Evolutionary conservation across 805 yeast species (phyloP).

Genomic region (Candida orba): DNA sequence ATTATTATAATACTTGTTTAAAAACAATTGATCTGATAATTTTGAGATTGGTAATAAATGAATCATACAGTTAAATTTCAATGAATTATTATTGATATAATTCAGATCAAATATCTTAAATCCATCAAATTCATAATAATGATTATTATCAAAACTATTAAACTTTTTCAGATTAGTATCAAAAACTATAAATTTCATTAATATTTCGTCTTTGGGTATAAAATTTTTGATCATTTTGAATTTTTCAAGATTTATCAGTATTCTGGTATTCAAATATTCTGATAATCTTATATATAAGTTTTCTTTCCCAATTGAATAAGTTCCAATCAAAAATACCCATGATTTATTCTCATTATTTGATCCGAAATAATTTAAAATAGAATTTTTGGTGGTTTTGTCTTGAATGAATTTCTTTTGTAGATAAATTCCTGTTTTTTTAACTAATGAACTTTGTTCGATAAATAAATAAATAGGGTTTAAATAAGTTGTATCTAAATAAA

Average conservation of each 20-base stretch:
- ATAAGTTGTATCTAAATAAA: constrained; percentile 90
- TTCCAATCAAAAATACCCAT: constrained; percentile 62
- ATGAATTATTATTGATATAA: not conserved
- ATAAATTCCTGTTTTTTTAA: constrained; percentile 55
- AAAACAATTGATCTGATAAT: constrained; percentile 29
- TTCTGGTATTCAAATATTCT: constrained; percentile 41
- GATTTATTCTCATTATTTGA: constrained; percentile 9
- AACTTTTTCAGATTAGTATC: constrained; percentile 2
- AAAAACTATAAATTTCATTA: not conserved
- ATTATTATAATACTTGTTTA: constrained; percentile 19
- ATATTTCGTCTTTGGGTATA: not conserved
- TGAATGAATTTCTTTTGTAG: constrained; percentile 13
- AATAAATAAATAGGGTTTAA: constrained; percentile 66
- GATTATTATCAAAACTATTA: constrained; percentile 4
- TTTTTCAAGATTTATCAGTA: constrained; percentile 39
- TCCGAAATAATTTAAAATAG: constrained; percentile 29
- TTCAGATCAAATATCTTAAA: constrained; percentile 2
- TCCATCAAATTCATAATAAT: constrained; percentile 3
- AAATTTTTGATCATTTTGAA: constrained; percentile 7
- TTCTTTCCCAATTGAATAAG: constrained; percentile 92
- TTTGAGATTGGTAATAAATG: constrained; percentile 71
- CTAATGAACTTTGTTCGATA: constrained; percentile 69
- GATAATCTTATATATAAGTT: constrained; percentile 67
- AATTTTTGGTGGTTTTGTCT: constrained; percentile 10
- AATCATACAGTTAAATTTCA: constrained; percentile 31